A percentile compares a stretch with the other conserved stretches of the same genome.
Conservation (phyloP, 805 yeast genomes). For the Cyberlindnera amylophila region DNA sequence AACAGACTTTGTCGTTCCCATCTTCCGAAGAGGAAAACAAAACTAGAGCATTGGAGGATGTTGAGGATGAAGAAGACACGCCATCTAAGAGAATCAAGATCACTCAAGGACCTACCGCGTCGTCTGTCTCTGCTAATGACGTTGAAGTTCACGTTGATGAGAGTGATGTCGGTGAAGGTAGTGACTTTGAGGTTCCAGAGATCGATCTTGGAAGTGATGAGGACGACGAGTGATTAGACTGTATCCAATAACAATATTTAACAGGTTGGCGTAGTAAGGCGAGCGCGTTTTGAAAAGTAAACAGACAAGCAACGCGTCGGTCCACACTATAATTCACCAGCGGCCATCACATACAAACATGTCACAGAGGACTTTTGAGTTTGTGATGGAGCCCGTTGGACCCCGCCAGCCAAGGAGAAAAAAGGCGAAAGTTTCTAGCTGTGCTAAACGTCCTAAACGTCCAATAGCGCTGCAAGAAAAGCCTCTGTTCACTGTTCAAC, state of each 20-base stretch:
- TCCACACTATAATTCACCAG: neutral
- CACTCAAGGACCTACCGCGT: slow-evolving; percentile 3
- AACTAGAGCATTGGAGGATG: slow-evolving; percentile 21
- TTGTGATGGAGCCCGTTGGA: too few species aligned
- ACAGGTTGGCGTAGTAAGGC: too few species aligned
- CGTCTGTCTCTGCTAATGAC: slow-evolving; percentile 2
- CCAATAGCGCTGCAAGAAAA: too few species aligned
- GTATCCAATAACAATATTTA: too few species aligned
- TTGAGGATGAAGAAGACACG: slow-evolving; percentile 20
- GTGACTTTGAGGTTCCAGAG: slow-evolving; percentile 51
- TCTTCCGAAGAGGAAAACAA: slow-evolving; percentile 5
- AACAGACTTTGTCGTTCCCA: slow-evolving; percentile 22
- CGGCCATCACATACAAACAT: neutral
- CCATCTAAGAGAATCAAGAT: slow-evolving; percentile 27
- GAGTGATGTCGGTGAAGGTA: slow-evolving; percentile 29
- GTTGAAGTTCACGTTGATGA: slow-evolving; percentile 16
- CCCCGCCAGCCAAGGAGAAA: too few species aligned
- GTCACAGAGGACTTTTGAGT: too few species aligned
- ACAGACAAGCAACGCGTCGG: neutral
- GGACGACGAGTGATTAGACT: slow-evolving; percentile 32
- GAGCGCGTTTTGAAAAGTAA: neutral
- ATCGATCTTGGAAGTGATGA: slow-evolving; percentile 40
- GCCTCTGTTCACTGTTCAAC: too few species aligned
- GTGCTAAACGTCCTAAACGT: too few species aligned
- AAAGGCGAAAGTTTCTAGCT: too few species aligned